Conservation (phyloP, 192 early-diverging fungal species). For the Cetraspora pellucida region DNA sequence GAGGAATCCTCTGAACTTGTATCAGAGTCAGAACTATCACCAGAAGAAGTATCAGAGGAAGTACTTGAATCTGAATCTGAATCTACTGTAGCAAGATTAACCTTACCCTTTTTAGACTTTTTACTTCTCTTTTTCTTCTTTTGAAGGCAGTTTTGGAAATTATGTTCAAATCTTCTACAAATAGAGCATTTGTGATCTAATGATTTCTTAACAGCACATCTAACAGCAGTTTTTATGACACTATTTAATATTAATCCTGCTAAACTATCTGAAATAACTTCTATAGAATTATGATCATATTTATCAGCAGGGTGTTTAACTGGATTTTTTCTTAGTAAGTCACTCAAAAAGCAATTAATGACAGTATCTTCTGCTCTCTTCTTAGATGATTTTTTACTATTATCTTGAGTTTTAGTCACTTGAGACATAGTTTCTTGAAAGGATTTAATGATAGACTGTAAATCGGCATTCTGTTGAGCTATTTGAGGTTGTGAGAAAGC, state of each 20-base stretch:
- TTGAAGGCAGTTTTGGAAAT: background rate
- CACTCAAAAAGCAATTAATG: background rate
- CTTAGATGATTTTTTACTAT: background rate
- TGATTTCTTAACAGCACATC: background rate
- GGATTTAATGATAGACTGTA: background rate
- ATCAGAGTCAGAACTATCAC: background rate
- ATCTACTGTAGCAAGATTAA: background rate
- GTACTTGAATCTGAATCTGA: background rate
- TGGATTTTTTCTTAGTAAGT: background rate
- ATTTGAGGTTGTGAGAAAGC: background rate
- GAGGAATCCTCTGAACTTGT: background rate
- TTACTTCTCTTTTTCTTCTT: background rate
- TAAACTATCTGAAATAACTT: background rate
- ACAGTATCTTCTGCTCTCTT: background rate
- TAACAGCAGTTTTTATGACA: background rate
- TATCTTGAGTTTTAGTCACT: too few relatives aligned
- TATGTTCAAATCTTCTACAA: background rate
- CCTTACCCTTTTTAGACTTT: background rate
- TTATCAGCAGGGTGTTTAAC: background rate
- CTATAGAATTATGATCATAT: slow-evolving; percentile 5
- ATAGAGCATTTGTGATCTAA: background rate
- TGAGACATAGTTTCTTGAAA: background rate
- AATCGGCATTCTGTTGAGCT: background rate
- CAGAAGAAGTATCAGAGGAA: background rate
- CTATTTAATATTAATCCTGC: background rate